phyloP scores from a whole-genome alignment of 306 rosid species.

The Geum urbanum region DNA sequence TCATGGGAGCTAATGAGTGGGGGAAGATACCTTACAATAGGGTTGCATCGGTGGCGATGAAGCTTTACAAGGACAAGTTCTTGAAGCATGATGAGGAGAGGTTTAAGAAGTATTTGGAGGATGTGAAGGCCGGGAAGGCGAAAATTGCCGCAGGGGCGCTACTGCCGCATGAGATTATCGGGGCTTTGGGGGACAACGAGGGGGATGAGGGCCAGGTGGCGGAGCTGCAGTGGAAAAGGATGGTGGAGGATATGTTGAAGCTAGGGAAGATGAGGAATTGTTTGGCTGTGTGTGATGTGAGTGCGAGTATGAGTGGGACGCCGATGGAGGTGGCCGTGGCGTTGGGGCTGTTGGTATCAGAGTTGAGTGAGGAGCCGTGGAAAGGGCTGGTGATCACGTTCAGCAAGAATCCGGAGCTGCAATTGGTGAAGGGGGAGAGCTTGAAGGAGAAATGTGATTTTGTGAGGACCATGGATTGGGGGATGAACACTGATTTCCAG shows the following conservation, averaged over 20 bases:
- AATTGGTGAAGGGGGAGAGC: conserved; percentile 40
- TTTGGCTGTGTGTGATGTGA: conserved; percentile 52
- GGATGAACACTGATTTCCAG: conserved; percentile 47
- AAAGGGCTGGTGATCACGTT: conserved; percentile 53
- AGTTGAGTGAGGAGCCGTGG: conserved; percentile 57
- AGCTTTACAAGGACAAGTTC: conserved; percentile 40
- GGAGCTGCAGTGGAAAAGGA: conserved; percentile 68
- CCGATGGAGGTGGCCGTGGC: conserved; percentile 60
- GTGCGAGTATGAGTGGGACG: conserved; percentile 42
- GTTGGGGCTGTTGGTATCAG: conserved; percentile 60
- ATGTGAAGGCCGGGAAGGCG: conserved; percentile 40
- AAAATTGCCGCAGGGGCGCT: conserved; percentile 57
- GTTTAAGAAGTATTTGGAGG: conserved; percentile 39
- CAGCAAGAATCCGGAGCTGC: conserved; percentile 39
- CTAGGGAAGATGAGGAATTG: conserved; percentile 46
- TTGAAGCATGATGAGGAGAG: conserved; percentile 50
- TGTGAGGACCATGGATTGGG: conserved; percentile 36
- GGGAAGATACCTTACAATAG: conserved; percentile 46
- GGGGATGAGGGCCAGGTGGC: conserved; percentile 42
- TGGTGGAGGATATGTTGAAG: conserved; percentile 45
- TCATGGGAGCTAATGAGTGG: conserved; percentile 55
- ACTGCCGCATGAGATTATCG: conserved; percentile 55
- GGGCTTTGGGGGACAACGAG: background rate
- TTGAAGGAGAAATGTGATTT: conserved; percentile 33
- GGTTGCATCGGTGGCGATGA: conserved; percentile 64